Conservation (phyloP, 495 filamentous ascomycete species). For the Copromyces sp. region DNA sequence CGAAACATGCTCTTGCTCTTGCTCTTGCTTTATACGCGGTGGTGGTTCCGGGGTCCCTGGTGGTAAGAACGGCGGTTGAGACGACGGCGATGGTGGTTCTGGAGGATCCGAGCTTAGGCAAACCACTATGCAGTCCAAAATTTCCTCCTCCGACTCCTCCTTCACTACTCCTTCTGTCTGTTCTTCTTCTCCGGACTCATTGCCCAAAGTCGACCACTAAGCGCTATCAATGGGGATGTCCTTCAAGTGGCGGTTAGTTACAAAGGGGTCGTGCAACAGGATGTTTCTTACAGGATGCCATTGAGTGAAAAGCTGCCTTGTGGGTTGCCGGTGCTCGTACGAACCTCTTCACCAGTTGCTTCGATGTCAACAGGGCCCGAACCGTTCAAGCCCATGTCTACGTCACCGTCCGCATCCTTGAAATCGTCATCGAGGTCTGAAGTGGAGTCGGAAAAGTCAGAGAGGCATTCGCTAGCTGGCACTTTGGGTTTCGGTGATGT, state of each 20-base stretch:
- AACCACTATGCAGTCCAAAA: background rate
- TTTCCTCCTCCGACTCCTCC: background rate
- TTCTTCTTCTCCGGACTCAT: slow-evolving; percentile 1
- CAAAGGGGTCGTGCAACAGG: background rate
- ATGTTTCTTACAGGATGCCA: background rate
- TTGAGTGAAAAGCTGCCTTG: background rate
- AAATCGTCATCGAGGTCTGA: background rate
- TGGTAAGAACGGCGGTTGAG: background rate
- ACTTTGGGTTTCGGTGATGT: background rate
- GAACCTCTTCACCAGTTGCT: background rate
- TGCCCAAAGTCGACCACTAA: slow-evolving; percentile 8
- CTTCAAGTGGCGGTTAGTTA: slow-evolving; percentile 1
- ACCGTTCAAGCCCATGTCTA: background rate
- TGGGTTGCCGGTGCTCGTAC: background rate
- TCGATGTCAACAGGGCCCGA: background rate
- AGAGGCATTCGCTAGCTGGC: background rate
- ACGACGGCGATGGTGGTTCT: background rate
- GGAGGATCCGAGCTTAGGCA: background rate
- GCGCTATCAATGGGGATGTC: slow-evolving; percentile 7
- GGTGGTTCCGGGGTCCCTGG: background rate
- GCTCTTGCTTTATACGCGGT: background rate
- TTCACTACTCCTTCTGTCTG: background rate
- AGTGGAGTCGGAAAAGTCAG: background rate
- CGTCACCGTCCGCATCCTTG: background rate
- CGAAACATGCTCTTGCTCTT: background rate